phyloP scores from a whole-genome alignment of 495 filamentous ascomycete species.

The Stereocaulon alpinum region DNA sequence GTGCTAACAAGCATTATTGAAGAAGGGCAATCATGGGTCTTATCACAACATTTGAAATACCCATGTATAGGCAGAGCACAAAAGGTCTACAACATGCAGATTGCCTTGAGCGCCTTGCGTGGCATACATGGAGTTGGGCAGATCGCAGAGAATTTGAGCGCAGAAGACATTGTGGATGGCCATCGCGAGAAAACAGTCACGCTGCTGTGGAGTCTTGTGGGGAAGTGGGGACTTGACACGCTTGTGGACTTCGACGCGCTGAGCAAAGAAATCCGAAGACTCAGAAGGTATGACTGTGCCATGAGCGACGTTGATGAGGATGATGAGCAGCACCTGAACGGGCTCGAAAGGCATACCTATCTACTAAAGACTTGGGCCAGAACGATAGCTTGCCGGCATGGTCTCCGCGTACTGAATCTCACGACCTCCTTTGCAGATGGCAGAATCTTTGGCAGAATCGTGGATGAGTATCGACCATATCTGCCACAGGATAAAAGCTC shows the following conservation, averaged over 20 bases:
- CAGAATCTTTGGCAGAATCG: constrained; percentile 44
- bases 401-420: constrained; percentile 42
- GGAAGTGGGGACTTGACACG: constrained; percentile 42
- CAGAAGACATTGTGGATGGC: constrained; percentile 57
- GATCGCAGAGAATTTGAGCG: constrained; percentile 33
- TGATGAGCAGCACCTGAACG: background rate
- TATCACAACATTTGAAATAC: constrained; percentile 51
- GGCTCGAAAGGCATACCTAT: constrained; percentile 23
- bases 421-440: constrained; percentile 52
- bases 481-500: background rate
- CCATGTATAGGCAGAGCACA: constrained; percentile 47
- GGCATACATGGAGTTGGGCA: constrained; percentile 29
- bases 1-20: constrained; percentile 16
- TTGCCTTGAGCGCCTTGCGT: constrained; percentile 45
- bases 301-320: constrained; percentile 3
- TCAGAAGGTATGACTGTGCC: constrained; percentile 26
- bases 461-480: constrained; percentile 47
- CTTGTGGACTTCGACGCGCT: constrained; percentile 48
- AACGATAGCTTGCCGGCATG: constrained; percentile 37
- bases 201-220: constrained; percentile 52
- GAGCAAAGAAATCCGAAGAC: constrained; percentile 38
- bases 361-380: constrained; percentile 48
- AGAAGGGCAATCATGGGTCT: constrained; percentile 29
- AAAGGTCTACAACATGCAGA: constrained; percentile 50
- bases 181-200: constrained; percentile 57